These are phyloP conservation scores for Lophium mytilinum DNA, from an alignment of 495 filamentous ascomycete species.

Conservation along the genomic window DNA sequence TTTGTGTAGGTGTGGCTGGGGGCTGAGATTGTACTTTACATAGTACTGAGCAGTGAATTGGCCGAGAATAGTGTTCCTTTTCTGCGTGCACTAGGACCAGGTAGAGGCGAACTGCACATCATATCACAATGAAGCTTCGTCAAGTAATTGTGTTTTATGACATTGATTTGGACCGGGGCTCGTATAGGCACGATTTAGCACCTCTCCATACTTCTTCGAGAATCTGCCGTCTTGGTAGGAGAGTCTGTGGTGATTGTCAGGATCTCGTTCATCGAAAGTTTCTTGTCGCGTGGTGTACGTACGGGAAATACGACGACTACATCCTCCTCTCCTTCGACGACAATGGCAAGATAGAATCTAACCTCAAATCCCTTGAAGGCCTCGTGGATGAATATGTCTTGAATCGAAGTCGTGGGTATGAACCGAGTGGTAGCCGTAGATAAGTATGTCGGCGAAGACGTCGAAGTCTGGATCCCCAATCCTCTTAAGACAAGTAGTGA, in stretches of 20 bases:
- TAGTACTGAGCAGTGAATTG: too few relatives aligned
- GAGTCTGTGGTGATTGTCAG: constrained; percentile 34
- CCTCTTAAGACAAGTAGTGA: constrained; percentile 80
- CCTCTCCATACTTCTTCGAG: constrained; percentile 85
- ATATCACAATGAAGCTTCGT: too few relatives aligned
- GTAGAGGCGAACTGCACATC: too few relatives aligned
- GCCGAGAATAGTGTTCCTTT: too few relatives aligned
- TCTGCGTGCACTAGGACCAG: too few relatives aligned
- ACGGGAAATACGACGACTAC: constrained; percentile 90
- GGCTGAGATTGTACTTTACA: too few relatives aligned
- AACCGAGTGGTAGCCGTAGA: constrained; percentile 66
- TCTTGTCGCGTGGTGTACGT: constrained; percentile 21
- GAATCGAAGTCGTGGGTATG: constrained; percentile 85
- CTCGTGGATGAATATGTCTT: constrained; percentile 90
- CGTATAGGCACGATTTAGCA: constrained; percentile 66
- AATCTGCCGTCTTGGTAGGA: constrained; percentile 61
- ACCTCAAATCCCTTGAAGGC: constrained; percentile 92
- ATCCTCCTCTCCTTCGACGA: constrained; percentile 83
- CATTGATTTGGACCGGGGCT: constrained; percentile 38
- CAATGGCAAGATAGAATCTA: constrained; percentile 76
- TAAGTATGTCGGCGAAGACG: constrained; percentile 55
- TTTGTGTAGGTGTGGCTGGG: too few relatives aligned
- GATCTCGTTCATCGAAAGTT: neutral
- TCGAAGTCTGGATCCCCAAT: constrained; percentile 83
- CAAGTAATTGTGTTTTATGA: neutral